These are phyloP conservation scores for Aureobasidium leucospermi DNA, from an alignment of 2,329 filamentous ascomycete species.

Conservation along the genomic window DNA sequence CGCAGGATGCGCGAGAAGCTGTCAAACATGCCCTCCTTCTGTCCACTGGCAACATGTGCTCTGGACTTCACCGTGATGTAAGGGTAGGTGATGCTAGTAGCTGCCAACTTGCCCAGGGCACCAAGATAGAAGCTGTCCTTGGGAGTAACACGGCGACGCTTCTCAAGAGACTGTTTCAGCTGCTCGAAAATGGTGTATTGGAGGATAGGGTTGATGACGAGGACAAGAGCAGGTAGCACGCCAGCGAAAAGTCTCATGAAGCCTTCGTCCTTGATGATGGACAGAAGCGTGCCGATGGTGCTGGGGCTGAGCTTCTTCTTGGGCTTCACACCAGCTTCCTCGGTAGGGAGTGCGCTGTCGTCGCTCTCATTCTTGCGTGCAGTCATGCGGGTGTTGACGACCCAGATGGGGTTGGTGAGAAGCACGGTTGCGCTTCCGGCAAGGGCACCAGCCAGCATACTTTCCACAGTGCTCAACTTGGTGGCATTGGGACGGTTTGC, in stretches of 20 bases:
- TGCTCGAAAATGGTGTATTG: slow-evolving; percentile 99
- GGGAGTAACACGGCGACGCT: slow-evolving; percentile 67
- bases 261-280: slow-evolving; percentile 77
- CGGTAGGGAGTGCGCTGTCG: slow-evolving; percentile 29
- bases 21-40: slow-evolving; percentile 71
- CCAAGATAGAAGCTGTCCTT: slow-evolving; percentile 85
- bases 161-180: slow-evolving; percentile 86
- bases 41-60: slow-evolving; percentile 79
- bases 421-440: slow-evolving; percentile 91
- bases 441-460: slow-evolving; percentile 90
- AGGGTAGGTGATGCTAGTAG: slow-evolving; percentile 89
- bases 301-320: slow-evolving; percentile 52
- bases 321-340: slow-evolving; percentile 21
- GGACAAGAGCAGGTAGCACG: slow-evolving; percentile 82
- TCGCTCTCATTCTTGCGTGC: slow-evolving; percentile 62
- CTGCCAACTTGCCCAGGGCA: slow-evolving; percentile 87
- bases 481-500: slow-evolving; percentile 12
- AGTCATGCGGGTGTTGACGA: slow-evolving; percentile 97
- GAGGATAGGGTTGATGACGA: slow-evolving; percentile 96
- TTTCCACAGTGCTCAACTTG: slow-evolving; percentile 79
- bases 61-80: slow-evolving; percentile 98
- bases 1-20: slow-evolving; percentile 71
- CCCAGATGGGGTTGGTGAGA: slow-evolving; percentile 98
- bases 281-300: slow-evolving; percentile 73
- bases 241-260: slow-evolving; percentile 80